Evolutionary conservation across 208 protist genomes (phyloP).

Genomic region (Wallacemonas sp.): DNA sequence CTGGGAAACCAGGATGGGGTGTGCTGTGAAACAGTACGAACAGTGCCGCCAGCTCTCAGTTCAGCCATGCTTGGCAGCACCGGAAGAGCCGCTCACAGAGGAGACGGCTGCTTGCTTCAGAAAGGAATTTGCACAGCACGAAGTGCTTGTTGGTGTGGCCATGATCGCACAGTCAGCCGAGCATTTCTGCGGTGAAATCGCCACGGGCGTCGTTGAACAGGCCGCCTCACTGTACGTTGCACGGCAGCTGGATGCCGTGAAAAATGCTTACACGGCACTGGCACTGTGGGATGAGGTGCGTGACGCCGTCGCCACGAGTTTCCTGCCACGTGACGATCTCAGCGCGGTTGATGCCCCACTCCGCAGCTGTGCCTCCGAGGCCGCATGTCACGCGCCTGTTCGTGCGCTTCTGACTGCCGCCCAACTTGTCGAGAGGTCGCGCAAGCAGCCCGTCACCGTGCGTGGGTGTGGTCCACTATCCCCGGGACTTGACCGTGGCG

Average conservation of each 20-base stretch:
- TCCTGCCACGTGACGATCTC: slow-evolving; percentile 42
- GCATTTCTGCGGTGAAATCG: slow-evolving; percentile 57
- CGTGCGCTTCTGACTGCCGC: background rate
- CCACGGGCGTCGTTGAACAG: slow-evolving; percentile 58
- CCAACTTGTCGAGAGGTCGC: background rate
- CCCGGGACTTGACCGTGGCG: too few relatives aligned
- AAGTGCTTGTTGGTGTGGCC: background rate
- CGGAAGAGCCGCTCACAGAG: background rate
- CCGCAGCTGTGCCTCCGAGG: background rate
- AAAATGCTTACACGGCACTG: slow-evolving; percentile 61
- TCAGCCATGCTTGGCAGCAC: background rate
- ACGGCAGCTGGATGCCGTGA: slow-evolving; percentile 54
- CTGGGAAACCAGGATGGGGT: background rate
- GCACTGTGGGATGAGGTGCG: slow-evolving; percentile 77
- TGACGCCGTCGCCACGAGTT: slow-evolving; percentile 48
- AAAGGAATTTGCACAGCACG: background rate
- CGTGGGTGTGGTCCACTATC: too few relatives aligned
- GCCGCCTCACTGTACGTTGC: slow-evolving; percentile 50
- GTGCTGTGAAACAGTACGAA: background rate
- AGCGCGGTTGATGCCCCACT: background rate
- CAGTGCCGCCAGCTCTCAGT: background rate
- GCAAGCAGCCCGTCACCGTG: background rate
- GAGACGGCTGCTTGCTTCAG: background rate
- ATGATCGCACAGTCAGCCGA: slow-evolving; percentile 22
- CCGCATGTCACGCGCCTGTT: slow-evolving; percentile 8